These are phyloP conservation scores for Umbellularia californica DNA, from an alignment of 164 flowering plant genomes.

Conservation along the genomic window DNA sequence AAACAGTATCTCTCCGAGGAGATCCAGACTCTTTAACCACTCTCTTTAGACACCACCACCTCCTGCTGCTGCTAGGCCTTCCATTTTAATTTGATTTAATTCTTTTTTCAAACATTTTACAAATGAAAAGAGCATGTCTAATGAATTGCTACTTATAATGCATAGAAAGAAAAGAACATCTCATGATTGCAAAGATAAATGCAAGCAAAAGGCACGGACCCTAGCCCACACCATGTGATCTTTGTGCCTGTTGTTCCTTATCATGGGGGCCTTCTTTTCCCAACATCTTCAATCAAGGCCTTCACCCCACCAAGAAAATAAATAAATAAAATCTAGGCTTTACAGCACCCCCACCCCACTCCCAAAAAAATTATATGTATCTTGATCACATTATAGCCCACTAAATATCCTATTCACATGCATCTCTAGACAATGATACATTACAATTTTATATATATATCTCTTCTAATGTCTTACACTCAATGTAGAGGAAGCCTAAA, in stretches of 20 bases:
- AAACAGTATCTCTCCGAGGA: no score
- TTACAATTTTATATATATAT: neutral
- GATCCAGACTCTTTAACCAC: neutral
- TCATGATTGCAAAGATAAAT: constrained; percentile 23
- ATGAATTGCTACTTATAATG: constrained; percentile 1
- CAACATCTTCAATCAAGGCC: constrained; percentile 19
- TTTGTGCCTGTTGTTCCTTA: constrained; percentile 19
- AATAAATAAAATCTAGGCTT: neutral
- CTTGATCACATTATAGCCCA: constrained; percentile 12
- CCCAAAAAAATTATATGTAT: no score
- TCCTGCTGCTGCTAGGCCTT: neutral
- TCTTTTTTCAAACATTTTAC: neutral
- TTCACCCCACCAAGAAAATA: constrained; percentile 7
- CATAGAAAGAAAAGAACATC: constrained; percentile 1
- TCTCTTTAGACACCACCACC: neutral
- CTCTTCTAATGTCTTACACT: neutral
- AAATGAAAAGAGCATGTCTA: neutral
- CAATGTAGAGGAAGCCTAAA: constrained; percentile 15
- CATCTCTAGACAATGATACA: neutral
- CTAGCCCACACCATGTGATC: constrained; percentile 22
- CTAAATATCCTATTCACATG: constrained; percentile 1
- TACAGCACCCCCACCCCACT: neutral
- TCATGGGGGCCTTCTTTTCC: constrained; percentile 16
- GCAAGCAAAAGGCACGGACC: constrained; percentile 9
- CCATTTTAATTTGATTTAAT: no score